Percentiles rank a stretch among this genome's conserved stretches.
phyloP scores from a whole-genome alignment of 2,329 filamentous ascomycete species.

The Talaromyces rugulosus region DNA sequence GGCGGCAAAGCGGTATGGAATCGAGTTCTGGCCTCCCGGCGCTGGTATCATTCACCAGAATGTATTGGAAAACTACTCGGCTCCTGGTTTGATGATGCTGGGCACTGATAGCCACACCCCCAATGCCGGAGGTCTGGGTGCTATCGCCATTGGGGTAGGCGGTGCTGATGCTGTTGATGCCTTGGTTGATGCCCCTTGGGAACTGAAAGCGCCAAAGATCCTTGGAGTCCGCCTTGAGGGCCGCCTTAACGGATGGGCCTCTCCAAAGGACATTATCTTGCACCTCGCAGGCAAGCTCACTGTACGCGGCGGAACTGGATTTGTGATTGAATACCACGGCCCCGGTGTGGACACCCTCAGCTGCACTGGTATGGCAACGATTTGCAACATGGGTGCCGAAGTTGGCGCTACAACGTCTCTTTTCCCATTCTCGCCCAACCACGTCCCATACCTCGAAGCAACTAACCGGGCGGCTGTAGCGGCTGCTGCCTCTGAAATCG shows the following conservation, averaged over 20 bases:
- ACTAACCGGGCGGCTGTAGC: conserved; percentile 74
- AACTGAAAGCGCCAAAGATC: conserved; percentile 89
- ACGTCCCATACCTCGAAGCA: conserved; percentile 78
- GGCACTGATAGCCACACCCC: conserved; percentile 97
- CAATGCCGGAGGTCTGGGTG: conserved; percentile 90
- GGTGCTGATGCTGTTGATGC: conserved; percentile 97
- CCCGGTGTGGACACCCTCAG: conserved; percentile 85
- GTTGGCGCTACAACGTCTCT: conserved; percentile 93
- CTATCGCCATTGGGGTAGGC: conserved; percentile 93
- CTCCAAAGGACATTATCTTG: conserved; percentile 94
- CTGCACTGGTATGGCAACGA: conserved; percentile 88
- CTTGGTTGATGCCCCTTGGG: conserved; percentile 93
- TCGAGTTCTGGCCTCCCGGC: conserved; percentile 93
- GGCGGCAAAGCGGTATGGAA: conserved; percentile 83
- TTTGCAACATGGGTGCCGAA: conserved; percentile 83
- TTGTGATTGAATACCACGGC: conserved; percentile 90
- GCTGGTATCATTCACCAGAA: conserved; percentile 97
- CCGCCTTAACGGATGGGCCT: conserved; percentile 81
- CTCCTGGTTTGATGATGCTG: conserved; percentile 98
- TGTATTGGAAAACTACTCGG: conserved; percentile 93
- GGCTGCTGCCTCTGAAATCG: conserved; percentile 59
- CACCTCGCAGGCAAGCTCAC: conserved; percentile 84
- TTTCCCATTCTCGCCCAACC: conserved; percentile 85
- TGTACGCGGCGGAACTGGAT: conserved; percentile 89
- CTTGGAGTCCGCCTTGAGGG: conserved; percentile 82